phyloP scores from a whole-genome alignment of 1,139 yeast species.

The Scheffersomyces segobiensis region DNA sequence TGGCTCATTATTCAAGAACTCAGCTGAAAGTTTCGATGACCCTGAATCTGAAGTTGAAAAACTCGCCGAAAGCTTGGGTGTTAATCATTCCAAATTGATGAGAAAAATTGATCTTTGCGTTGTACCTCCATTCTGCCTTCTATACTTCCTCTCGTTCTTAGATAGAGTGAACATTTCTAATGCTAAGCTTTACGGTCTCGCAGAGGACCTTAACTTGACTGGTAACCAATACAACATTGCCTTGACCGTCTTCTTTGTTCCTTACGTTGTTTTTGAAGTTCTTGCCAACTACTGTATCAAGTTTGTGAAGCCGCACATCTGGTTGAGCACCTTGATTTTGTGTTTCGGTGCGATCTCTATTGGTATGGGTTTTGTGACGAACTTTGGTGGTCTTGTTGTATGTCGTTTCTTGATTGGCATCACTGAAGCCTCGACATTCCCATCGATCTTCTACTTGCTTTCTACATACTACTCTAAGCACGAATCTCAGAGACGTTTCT shows the following conservation, averaged over 20 bases:
- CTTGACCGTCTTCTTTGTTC: slow-evolving; percentile 69
- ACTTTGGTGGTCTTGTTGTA: slow-evolving; percentile 57
- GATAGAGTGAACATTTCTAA: slow-evolving; percentile 77
- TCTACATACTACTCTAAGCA: slow-evolving; percentile 55
- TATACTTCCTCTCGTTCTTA: slow-evolving; percentile 67
- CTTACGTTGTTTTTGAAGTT: slow-evolving; percentile 67
- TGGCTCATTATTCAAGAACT: neutral
- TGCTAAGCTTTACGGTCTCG: slow-evolving; percentile 68
- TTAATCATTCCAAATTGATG: slow-evolving; percentile 51
- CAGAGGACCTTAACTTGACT: slow-evolving; percentile 47
- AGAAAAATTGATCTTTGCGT: slow-evolving; percentile 65
- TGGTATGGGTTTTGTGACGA: slow-evolving; percentile 64
- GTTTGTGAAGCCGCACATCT: slow-evolving; percentile 60
- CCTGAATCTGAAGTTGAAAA: slow-evolving; percentile 23
- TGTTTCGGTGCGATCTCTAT: slow-evolving; percentile 64
- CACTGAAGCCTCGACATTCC: slow-evolving; percentile 70
- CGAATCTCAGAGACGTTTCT: slow-evolving; percentile 70
- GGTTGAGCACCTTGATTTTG: slow-evolving; percentile 58
- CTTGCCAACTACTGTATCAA: slow-evolving; percentile 66
- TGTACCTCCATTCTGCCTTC: slow-evolving; percentile 68
- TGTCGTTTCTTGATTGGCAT: slow-evolving; percentile 66
- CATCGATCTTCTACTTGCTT: slow-evolving; percentile 69
- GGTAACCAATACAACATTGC: slow-evolving; percentile 66
- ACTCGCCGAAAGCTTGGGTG: slow-evolving; percentile 32
- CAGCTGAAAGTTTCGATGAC: neutral